phyloP scores from a whole-genome alignment of 176 grass and related monocot genomes.

The Cenchrus americanus region DNA sequence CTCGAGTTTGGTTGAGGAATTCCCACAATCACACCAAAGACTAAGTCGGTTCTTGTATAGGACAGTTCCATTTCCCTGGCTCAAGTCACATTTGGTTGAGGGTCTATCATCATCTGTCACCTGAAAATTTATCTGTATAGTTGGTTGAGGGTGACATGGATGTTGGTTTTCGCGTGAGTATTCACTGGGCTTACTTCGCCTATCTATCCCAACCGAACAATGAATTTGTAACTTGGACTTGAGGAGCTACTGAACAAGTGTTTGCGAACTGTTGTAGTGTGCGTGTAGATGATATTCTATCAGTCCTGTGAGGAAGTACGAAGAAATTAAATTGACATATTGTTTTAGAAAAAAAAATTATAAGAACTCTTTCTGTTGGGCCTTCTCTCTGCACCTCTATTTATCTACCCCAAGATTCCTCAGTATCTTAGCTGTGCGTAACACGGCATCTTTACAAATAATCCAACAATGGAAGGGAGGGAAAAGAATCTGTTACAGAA shows the following conservation, averaged over 20 bases:
- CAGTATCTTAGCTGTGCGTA: neutral
- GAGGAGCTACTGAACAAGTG: neutral
- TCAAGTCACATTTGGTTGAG: neutral
- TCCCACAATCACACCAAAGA: neutral
- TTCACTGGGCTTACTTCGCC: neutral
- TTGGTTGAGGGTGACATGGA: neutral
- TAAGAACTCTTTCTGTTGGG: neutral
- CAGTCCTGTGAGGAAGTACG: neutral
- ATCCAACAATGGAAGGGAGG: neutral
- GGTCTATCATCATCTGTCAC: too few species aligned
- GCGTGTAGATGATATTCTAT: neutral
- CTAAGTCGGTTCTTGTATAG: neutral
- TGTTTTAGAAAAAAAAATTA: slow-evolving; percentile 19
- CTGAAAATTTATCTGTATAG: too few species aligned
- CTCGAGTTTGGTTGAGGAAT: neutral
- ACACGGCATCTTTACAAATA: neutral
- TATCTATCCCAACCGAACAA: neutral
- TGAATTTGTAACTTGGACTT: slow-evolving; percentile 2
- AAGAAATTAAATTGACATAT: neutral
- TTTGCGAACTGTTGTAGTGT: neutral
- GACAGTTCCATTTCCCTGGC: neutral
- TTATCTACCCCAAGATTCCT: neutral
- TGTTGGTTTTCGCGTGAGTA: slow-evolving; percentile 10
- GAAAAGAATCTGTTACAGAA: neutral
- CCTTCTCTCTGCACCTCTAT: neutral